Evolutionary conservation across 441 rosid species (phyloP).

Genomic region (Populus tomentosa): DNA sequence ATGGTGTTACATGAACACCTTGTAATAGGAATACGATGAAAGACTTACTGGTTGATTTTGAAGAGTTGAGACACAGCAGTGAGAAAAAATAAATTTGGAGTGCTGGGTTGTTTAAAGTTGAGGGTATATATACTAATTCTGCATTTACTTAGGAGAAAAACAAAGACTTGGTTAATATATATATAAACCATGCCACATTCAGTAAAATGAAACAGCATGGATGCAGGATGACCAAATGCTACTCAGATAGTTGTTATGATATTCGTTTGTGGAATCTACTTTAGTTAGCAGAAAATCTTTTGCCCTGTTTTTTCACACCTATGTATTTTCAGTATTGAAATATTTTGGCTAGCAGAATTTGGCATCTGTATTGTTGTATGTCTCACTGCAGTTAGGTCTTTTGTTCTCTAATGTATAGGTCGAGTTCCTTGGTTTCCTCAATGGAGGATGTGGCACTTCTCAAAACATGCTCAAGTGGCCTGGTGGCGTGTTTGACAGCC

Average conservation of each 20-base stretch:
- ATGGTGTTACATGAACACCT: background rate
- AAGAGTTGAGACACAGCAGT: background rate
- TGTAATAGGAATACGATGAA: background rate
- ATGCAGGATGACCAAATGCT: background rate
- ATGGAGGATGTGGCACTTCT: slow-evolving; percentile 35
- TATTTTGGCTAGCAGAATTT: background rate
- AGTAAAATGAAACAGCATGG: background rate
- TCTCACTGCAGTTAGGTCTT: background rate
- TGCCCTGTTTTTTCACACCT: background rate
- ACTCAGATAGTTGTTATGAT: background rate
- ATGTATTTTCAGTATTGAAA: background rate
- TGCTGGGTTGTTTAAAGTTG: background rate
- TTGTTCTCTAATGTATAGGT: slow-evolving; percentile 36
- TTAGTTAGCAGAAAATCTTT: background rate
- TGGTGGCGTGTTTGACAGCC: slow-evolving; percentile 26
- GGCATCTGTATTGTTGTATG: background rate
- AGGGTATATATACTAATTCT: background rate
- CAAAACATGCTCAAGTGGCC: slow-evolving; percentile 38
- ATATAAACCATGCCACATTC: background rate
- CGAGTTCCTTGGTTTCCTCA: slow-evolving; percentile 41
- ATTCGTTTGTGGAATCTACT: background rate
- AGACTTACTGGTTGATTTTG: background rate
- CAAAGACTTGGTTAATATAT: background rate
- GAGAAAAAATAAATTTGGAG: background rate
- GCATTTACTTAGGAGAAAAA: background rate